Evolutionary conservation across 2,329 filamentous ascomycete genomes (phyloP), one percentile per base, ranked within the genome.

Genomic region (Claviceps sp.): DNA sequence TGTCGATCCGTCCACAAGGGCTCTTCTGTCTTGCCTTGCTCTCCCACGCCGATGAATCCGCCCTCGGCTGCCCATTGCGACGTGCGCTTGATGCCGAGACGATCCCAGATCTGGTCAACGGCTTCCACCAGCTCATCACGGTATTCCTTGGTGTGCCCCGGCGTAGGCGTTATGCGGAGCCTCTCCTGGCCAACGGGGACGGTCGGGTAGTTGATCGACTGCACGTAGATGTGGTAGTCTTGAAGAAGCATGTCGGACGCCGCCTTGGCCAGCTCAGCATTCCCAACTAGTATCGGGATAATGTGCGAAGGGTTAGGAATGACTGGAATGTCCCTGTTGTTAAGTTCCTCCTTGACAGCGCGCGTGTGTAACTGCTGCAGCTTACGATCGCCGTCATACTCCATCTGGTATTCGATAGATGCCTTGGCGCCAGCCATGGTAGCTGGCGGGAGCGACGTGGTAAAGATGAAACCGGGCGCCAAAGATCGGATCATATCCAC

Each of bases 261-360:
- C 60, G 84, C 77, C 76, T 93, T 96, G 54, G 93, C 93, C 42
- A 94, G 73, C 69, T 93, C 90, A 47, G 93, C 93, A 63, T 95
- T 93, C 54, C 93, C 93, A 48, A 98, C 91, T 13, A 98, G 78
- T 51, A 97, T 80, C 4, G 93, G 93, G 50, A 98, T 78, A 64
- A 98, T 98, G 72, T 98, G 93, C 48, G 87, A 94, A 0, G 93
- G 93, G 71, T 98, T 98, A 2, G 91, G 91, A 52, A 98, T 97
- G 50, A 98, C 93, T 6, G 93, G 93, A 57, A 98, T 96, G 63
- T 95, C 86, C 56, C 82, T 80, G 1, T 77, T 82, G 56, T 78
- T 77, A 56, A 98, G 74, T 6, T 86, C 82, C 56, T 89, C 82
- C 74, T 97, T 98, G 56, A 97, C 89, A 14, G 89, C 89, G 48